These are phyloP conservation scores for Azolla pinnata DNA, from an alignment of 75 land plant species.

Conservation along the genomic window DNA sequence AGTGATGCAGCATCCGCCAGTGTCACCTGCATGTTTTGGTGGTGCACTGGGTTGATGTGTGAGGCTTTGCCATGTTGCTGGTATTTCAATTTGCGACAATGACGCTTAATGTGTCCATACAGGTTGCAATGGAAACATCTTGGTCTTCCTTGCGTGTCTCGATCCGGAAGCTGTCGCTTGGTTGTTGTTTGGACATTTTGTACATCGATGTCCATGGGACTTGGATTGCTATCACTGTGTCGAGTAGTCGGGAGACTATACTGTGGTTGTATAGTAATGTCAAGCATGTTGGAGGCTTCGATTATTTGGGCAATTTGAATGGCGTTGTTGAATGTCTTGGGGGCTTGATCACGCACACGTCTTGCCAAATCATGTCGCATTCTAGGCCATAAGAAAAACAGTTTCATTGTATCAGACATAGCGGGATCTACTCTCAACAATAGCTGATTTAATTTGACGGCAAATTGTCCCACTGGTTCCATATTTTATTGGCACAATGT, in stretches of 20 bases:
- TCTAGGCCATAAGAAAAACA: neutral
- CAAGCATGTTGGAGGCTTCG: neutral
- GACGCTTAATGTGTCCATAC: neutral
- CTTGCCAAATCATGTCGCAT: neutral
- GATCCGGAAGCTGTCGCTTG: neutral
- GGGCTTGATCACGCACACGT: neutral
- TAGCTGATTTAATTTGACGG: conserved; percentile 1
- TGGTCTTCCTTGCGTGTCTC: conserved; percentile 5
- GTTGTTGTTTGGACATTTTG: neutral
- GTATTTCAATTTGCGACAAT: neutral
- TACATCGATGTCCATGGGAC: conserved; percentile 1
- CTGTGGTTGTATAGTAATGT: neutral
- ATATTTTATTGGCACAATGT: neutral
- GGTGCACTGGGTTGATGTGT: neutral
- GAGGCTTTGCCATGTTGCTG: conserved; percentile 1
- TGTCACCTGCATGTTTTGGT: neutral
- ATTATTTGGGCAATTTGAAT: neutral
- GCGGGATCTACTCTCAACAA: neutral
- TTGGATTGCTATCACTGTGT: neutral
- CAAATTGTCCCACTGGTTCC: neutral
- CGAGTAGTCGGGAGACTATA: neutral
- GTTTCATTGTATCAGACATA: neutral
- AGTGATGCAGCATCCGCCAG: neutral
- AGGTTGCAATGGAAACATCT: neutral
- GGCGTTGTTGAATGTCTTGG: neutral